Evolutionary conservation across 2,329 filamentous ascomycete genomes (phyloP).

Genomic region (Trichoderma arundinaceum): DNA sequence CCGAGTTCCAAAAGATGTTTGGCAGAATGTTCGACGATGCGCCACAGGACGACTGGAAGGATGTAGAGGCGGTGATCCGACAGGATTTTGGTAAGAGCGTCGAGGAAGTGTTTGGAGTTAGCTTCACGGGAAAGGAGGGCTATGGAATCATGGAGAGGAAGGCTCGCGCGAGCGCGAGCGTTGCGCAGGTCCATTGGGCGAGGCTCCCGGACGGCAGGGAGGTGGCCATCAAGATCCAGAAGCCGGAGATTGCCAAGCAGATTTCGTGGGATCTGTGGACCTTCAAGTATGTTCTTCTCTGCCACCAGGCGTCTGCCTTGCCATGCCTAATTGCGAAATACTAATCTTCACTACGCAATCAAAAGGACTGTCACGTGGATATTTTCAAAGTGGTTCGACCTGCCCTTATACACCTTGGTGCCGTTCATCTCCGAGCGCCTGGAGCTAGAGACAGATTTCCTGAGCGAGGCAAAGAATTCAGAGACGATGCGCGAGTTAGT

Average conservation of each 20-base stretch:
- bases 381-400: slow-evolving; percentile 86
- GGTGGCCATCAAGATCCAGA: slow-evolving; percentile 96
- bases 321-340: no score
- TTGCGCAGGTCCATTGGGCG: slow-evolving; percentile 97
- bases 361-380: slow-evolving; percentile 75
- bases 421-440: slow-evolving; percentile 94
- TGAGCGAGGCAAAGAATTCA: slow-evolving; percentile 88
- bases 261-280: slow-evolving; percentile 95
- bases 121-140: slow-evolving; percentile 74
- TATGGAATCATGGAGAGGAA: slow-evolving; percentile 66
- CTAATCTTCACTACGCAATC: not conserved
- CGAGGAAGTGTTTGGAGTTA: slow-evolving; percentile 92
- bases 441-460: slow-evolving; percentile 90
- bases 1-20: slow-evolving; percentile 97
- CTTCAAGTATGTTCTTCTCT: slow-evolving; percentile 68
- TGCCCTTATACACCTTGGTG: slow-evolving; percentile 89
- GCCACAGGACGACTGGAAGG: slow-evolving; percentile 86
- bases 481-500: slow-evolving; percentile 82
- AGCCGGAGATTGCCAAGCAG: slow-evolving; percentile 88
- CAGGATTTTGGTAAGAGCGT: slow-evolving; percentile 87
- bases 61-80: slow-evolving; percentile 81
- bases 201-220: slow-evolving; percentile 82
- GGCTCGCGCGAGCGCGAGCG: slow-evolving; percentile 79
- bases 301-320: no score
- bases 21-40: slow-evolving; percentile 96